Conservation (phyloP, 768 basidiomycete species). For the Lactarius tabidus region DNA sequence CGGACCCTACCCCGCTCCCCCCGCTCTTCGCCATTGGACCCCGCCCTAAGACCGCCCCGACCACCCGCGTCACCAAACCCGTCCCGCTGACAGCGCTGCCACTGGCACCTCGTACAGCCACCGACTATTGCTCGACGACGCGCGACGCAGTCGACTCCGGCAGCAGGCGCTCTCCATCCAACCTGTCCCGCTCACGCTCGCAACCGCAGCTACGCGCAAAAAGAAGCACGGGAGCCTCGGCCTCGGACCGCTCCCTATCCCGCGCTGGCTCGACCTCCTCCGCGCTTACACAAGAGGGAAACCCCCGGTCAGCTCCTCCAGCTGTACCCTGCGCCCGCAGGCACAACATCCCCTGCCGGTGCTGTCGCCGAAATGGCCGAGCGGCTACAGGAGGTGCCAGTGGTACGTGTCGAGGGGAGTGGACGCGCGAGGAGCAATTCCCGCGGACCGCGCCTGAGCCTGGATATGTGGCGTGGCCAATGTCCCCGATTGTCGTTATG, state of each 20-base stretch:
- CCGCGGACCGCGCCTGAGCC: not conserved
- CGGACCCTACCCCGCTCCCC: not conserved
- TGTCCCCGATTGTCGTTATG: conserved; percentile 1
- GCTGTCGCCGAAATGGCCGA: not conserved
- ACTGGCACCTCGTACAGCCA: not conserved
- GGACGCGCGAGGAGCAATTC: not conserved
- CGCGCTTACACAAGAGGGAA: not conserved
- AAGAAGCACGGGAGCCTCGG: not conserved
- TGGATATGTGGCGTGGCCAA: not conserved
- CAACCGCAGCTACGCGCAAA: not conserved
- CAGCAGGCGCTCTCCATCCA: not conserved
- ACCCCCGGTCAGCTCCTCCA: no score
- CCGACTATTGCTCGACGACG: not conserved
- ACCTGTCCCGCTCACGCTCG: not conserved
- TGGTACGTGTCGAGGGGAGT: not conserved
- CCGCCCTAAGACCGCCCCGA: conserved; percentile 5
- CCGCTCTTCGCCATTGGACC: not conserved
- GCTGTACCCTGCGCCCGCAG: no score
- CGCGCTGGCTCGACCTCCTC: not conserved
- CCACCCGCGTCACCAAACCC: not conserved
- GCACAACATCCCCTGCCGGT: not conserved
- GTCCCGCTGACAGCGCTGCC: not conserved
- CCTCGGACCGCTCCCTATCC: not conserved
- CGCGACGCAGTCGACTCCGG: not conserved
- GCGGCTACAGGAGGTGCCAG: not conserved